Evolutionary conservation across 306 rosid species (phyloP), one percentile per base, ranked within the genome.

Genomic region (Fagus crenata): DNA sequence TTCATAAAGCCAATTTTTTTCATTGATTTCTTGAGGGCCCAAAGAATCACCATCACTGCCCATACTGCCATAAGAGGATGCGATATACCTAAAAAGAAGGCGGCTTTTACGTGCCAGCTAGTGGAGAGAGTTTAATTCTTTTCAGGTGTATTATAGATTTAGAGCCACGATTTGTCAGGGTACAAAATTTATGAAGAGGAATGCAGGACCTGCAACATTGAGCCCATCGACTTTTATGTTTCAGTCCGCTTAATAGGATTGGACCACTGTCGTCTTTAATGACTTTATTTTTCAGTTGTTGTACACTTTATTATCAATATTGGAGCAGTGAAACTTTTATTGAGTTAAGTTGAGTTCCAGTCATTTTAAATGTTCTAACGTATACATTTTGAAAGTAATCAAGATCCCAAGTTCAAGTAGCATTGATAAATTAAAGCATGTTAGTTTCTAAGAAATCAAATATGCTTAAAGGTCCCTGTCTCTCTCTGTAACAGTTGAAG

Each of bases 101-200:
- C 49, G 71, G 71, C 71, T 67, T 39, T 67, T 37, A 7, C 71
- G 71, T 7, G 37, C 14, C 49, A 17, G 51, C 31, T 2, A 7
- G 71, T 3, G 31, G 49, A 79, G 71, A 84, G 71, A 79, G 76
- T 79, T 85, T 18, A 82, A 72, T 53, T 53, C 1, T 43, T 49
- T 73, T 39, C 86, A 80, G 89, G 79, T 59, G 2, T 67, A 81
- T 46, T 46, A 73, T 75, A 28, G 3, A 3, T 33, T 35, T 35
- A 75, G 36, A 76, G 89, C 89, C 73, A 77, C 78, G 41, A 77
- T 46, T 39, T 80, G 82, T 82, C 82, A 79, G 82, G 74, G 78
- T 69, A 54, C 84, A 75, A 59, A 82, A 68, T 75, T 58, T 4
- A 84, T 36, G 71, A 65, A 37, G 7, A 39, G 8, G 28, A 6